These are phyloP conservation scores for Sporothrix euskadiensis DNA, from an alignment of 2,329 filamentous ascomycete species.

Conservation along the genomic window DNA sequence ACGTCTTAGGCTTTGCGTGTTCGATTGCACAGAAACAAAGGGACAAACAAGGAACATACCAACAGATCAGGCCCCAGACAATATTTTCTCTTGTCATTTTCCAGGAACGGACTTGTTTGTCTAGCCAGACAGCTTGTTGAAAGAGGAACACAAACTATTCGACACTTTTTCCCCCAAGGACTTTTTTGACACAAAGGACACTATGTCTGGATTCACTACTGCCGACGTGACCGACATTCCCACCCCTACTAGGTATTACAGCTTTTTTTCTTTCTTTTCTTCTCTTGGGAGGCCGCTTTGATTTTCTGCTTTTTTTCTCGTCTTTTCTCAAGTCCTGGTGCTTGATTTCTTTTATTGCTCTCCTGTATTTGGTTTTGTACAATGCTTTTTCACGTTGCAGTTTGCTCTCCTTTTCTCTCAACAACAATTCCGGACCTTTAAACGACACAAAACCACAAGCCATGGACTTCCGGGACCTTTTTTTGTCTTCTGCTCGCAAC, in stretches of 20 bases:
- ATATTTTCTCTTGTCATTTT: neutral
- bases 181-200: constrained; percentile 24
- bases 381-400: constrained; percentile 3
- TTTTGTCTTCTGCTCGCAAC: neutral
- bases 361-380: constrained; percentile 26
- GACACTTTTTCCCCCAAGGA: constrained; percentile 4
- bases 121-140: constrained; percentile 19
- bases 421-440: neutral
- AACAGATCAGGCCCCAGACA: neutral
- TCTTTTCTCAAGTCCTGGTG: neutral
- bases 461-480: neutral
- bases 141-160: neutral
- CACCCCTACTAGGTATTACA: constrained; percentile 62
- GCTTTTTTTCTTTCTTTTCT: constrained; percentile 55
- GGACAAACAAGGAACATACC: constrained; percentile 4
- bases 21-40: neutral
- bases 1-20: constrained; percentile 16
- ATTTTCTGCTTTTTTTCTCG: constrained; percentile 31
- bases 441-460: neutral
- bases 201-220: constrained; percentile 58
- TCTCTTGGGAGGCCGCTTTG: constrained; percentile 44
- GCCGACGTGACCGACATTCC: constrained; percentile 61
- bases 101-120: constrained; percentile 20
- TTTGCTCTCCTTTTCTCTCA: constrained; percentile 26
- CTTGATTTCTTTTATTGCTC: constrained; percentile 32